Evolutionary conservation across 2,329 filamentous ascomycete genomes (phyloP).

Genomic region (Aspergillus sp.): DNA sequence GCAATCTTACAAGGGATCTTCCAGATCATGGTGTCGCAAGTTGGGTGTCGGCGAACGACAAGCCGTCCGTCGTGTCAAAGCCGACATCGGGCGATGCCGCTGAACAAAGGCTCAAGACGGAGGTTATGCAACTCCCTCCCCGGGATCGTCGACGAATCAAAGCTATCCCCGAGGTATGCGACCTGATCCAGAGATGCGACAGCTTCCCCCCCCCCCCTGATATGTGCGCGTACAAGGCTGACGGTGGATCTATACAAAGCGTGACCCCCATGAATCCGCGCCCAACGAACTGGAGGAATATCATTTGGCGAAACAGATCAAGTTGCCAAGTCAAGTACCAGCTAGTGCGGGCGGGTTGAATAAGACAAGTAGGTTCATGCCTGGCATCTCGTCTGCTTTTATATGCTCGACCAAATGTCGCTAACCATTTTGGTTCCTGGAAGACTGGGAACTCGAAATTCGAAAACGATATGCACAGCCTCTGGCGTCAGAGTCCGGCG

Average conservation of each 20-base stretch:
- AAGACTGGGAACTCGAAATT: conserved; percentile 66
- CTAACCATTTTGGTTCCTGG: conserved; percentile 20
- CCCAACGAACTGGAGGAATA: conserved; percentile 46
- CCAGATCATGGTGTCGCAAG: conserved; percentile 64
- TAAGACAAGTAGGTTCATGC: conserved; percentile 66
- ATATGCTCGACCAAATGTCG: conserved; percentile 14
- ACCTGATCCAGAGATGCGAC: background rate
- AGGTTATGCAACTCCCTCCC: conserved; percentile 64
- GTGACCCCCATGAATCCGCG: conserved; percentile 35
- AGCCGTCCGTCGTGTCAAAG: conserved; percentile 51
- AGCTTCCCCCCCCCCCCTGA: background rate
- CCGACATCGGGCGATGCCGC: conserved; percentile 60
- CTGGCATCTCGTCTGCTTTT: background rate
- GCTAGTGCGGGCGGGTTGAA: conserved; percentile 73
- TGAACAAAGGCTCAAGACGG: conserved; percentile 64
- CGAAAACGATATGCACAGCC: conserved; percentile 65
- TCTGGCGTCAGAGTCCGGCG: conserved; percentile 62
- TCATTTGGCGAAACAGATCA: conserved; percentile 50
- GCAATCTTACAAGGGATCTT: conserved; percentile 61
- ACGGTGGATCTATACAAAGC: conserved; percentile 27
- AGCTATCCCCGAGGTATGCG: conserved; percentile 52
- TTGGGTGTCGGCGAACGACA: conserved; percentile 65
- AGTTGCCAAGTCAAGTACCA: conserved; percentile 63
- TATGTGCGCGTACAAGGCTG: conserved; percentile 6
- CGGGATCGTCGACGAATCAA: conserved; percentile 62